These are phyloP conservation scores for Malus hybrid DNA, from an alignment of 331 rosid genomes.

Conservation along the genomic window DNA sequence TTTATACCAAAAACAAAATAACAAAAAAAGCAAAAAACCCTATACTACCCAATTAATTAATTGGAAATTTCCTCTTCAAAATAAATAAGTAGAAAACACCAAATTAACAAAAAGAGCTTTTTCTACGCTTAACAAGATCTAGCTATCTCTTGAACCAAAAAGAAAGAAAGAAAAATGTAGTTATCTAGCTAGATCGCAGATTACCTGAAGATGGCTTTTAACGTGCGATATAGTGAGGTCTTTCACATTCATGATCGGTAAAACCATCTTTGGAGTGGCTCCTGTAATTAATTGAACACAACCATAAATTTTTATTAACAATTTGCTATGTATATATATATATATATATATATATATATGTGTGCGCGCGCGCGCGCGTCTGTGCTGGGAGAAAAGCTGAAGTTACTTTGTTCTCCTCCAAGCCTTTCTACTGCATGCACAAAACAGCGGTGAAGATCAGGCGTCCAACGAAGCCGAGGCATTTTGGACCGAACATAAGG, in stretches of 20 bases:
- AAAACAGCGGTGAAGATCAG: slow-evolving; percentile 72
- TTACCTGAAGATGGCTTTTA: slow-evolving; percentile 95
- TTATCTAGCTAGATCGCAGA: too few species aligned
- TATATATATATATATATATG: background rate
- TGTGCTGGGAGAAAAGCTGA: background rate
- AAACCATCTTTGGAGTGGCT: slow-evolving; percentile 75
- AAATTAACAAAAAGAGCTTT: background rate
- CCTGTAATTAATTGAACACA: slow-evolving; percentile 25
- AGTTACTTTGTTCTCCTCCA: slow-evolving; percentile 72
- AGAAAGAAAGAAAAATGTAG: background rate
- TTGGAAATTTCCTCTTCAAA: background rate
- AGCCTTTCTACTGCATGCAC: slow-evolving; percentile 80
- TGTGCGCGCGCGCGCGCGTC: too few species aligned
- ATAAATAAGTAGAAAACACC: background rate
- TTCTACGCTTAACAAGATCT: background rate
- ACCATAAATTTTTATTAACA: too few species aligned
- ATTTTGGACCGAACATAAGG: slow-evolving; percentile 56
- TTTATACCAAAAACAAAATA: too few species aligned
- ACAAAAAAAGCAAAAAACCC: too few species aligned
- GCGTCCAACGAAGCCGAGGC: slow-evolving; percentile 88
- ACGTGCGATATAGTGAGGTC: slow-evolving; percentile 79
- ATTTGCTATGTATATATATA: too few species aligned
- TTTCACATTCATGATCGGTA: slow-evolving; percentile 68
- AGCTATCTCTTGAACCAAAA: background rate
- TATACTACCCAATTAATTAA: background rate